Conservation (phyloP, 2,329 filamentous ascomycete genomes). For the Scleromitrula shiraiana region DNA sequence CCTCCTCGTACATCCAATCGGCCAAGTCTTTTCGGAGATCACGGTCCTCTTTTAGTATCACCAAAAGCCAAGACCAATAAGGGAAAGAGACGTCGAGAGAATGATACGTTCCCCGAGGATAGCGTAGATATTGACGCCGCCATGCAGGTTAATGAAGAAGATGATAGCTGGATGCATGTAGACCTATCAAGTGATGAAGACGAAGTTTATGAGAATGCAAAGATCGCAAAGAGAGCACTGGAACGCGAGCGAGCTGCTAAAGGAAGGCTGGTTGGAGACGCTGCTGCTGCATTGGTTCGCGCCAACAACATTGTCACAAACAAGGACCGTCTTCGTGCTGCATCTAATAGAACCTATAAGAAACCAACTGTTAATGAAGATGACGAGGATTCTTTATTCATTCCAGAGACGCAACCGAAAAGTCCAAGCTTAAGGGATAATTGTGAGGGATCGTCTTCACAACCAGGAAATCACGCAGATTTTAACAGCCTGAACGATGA, state of each 20-base stretch:
- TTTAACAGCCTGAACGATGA: constrained; percentile 5
- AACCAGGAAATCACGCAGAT: neutral
- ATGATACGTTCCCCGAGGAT: neutral
- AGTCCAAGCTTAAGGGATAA: neutral
- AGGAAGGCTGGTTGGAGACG: neutral
- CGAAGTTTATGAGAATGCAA: constrained; percentile 4
- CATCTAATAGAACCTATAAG: neutral
- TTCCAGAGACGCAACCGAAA: constrained; percentile 11
- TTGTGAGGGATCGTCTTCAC: constrained; percentile 4
- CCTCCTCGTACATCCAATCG: no score
- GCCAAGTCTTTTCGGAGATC: no score
- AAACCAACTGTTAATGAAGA: neutral
- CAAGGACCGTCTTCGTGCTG: neutral
- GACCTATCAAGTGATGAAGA: neutral
- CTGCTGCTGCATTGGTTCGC: neutral
- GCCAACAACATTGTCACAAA: neutral
- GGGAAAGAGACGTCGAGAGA: constrained; percentile 1
- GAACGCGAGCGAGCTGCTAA: neutral
- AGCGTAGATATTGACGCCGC: constrained; percentile 8
- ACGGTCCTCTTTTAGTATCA: no score
- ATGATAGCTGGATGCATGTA: constrained; percentile 1
- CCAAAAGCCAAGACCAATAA: neutral
- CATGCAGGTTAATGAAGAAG: constrained; percentile 6
- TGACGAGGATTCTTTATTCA: constrained; percentile 15
- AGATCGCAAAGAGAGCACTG: neutral